Evolutionary conservation across 1,284 basidiomycete genomes (phyloP), one percentile per base, ranked within the genome.

Genomic region (Malassezia psittaci): DNA sequence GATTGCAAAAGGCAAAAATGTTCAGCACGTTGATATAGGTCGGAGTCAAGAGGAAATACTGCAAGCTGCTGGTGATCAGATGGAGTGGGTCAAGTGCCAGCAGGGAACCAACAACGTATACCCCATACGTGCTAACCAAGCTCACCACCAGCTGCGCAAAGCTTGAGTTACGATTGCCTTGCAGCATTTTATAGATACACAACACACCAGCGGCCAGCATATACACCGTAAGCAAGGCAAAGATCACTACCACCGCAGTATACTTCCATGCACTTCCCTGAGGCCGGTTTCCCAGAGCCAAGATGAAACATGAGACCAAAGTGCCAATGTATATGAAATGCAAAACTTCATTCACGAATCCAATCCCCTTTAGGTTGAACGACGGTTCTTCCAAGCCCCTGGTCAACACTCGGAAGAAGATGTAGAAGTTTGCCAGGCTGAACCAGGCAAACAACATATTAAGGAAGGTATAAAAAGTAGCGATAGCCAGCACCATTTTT

Each of bases 231-330:
- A 93, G 75, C 6, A 85, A 58, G 7, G 86, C 86, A 60, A 94
- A 83, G 54, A 86, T 78, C 50, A 86, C 82, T 8, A 88, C 83
- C 0, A 85, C 84, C 3, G 83, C 77, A 67, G 83, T 84, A 77
- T 94, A 96, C 78, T 94, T 94, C 81, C 83, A 84, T 62, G 82
- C 82, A 1, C 87, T 88, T 82, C 88, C 85, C 76, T 85, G 83
- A 1, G 93, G 93, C 60, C 90, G 85, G 75, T 96, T 98, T 5
- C 94, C 93, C 87, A 98, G 91, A 0, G 89, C 87, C 74, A 98
- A 87, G 16, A 96, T 80, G 79, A 98, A 96, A 66, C 85, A 87
- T 0, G 87, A 85, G 15, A 91, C 81, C 15, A 96, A 81, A 36
- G 89, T 82, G 2, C 86, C 87, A 3, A 85, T 82, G 79, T 94